These are phyloP conservation scores for Hysterium pulicare DNA, from an alignment of 2,329 filamentous ascomycete genomes.

Conservation along the genomic window DNA sequence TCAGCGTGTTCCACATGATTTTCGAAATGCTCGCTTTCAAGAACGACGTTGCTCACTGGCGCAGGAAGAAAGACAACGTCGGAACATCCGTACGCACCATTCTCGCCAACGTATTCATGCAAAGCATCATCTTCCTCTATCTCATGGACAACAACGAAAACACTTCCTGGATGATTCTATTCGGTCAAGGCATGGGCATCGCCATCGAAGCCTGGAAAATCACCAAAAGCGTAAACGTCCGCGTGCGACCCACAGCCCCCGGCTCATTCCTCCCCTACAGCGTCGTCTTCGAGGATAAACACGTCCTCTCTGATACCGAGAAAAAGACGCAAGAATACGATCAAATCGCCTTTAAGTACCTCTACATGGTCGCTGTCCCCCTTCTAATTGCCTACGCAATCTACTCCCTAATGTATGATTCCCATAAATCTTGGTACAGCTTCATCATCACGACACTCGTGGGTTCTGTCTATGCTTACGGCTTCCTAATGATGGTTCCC, in stretches of 20 bases:
- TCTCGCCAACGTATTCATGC: conserved; percentile 97
- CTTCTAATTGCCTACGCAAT: conserved; percentile 83
- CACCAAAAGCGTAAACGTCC: conserved; percentile 89
- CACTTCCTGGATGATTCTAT: conserved; percentile 98
- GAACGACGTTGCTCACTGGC: conserved; percentile 94
- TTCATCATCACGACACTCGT: conserved; percentile 94
- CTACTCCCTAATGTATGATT: conserved; percentile 90
- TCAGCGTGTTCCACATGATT: conserved; percentile 86
- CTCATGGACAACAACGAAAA: conserved; percentile 95
- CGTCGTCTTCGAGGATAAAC: conserved; percentile 90
- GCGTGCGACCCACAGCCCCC: conserved; percentile 65
- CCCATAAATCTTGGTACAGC: conserved; percentile 97
- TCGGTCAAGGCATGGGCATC: conserved; percentile 83
- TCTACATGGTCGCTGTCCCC: conserved; percentile 88
- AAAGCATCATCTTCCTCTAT: conserved; percentile 91
- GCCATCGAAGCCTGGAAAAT: conserved; percentile 87
- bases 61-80: conserved; percentile 99
- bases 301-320: conserved; percentile 90
- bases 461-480: conserved; percentile 94
- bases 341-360: conserved; percentile 94
- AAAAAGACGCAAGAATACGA: conserved; percentile 99
- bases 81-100: conserved; percentile 96
- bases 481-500: conserved; percentile 99
- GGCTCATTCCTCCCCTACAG: conserved; percentile 74
- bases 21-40: conserved; percentile 97